Evolutionary conservation across 2,329 filamentous ascomycete species (phyloP), one percentile per base, ranked within the genome.

Genomic region (Epichloe festucae): DNA sequence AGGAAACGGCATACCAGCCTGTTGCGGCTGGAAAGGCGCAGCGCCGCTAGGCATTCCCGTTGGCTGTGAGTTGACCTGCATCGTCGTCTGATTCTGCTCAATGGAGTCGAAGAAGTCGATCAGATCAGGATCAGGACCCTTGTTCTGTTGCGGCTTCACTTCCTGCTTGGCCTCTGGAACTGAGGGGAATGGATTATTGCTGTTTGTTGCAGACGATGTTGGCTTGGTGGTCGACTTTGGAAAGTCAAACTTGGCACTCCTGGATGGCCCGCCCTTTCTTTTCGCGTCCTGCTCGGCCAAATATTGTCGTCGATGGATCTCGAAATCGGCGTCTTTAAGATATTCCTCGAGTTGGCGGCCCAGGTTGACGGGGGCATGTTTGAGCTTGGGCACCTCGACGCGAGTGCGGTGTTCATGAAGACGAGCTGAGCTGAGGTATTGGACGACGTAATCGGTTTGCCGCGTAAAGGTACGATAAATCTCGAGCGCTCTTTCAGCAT

Each of bases 81-180:
- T 79, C 1, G 84, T 74, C 49, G 87, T 87, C 65, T 93, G 89
- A 57, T 90, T 89, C 63, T 89, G 82, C 62, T 96, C 90, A 61
- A 95, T 95, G 5, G 89, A 90, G 62, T 85, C 91, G 66, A 95
- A 95, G 69, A 95, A 96, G 71, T 91, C 93, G 63, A 95, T 97
- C 55, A 94, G 74, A 71, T 94, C 87, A 31, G 84, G 81, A 58
- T 79, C 82, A 31, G 83, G 81, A 2, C 78, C 82, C 66, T 85
- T 89, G 38, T 69, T 66, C 3, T 70, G 66, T 56, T 69, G 71
- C 7, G 75, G 68, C 58, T 77, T 77, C 39, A 73, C 60, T n/a
- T 61, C 52, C 56, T 54, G 19, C 64, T 57, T 59, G 43, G 67
- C 58, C 39, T 63, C 62, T 63, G 63, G 52, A 56, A 68, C 63